Conservation (phyloP, 2,329 filamentous ascomycete species). For the Fusarium redolens region DNA sequence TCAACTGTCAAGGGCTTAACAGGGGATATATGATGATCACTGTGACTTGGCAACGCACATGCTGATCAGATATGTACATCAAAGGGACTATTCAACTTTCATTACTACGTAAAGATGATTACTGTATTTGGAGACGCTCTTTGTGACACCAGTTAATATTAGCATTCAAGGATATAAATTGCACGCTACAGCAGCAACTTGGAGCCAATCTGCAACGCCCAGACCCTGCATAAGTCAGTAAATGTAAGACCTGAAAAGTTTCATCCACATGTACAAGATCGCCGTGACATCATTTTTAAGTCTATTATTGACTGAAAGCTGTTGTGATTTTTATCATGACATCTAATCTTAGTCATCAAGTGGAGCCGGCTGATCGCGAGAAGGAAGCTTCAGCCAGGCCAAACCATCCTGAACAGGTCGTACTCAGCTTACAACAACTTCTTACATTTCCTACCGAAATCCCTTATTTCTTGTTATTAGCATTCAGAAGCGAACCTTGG, state of each 20-base stretch:
- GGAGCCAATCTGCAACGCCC: too few species aligned
- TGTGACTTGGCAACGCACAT: background rate
- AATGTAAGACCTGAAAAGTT: background rate
- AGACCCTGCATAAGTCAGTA: background rate
- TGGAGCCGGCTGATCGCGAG: slow-evolving; percentile 24
- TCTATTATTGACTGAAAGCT: background rate
- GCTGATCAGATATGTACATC: slow-evolving; percentile 6
- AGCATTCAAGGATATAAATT: background rate
- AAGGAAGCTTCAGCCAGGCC: slow-evolving; percentile 12
- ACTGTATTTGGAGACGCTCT: background rate
- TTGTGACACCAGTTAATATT: background rate
- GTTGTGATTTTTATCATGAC: background rate
- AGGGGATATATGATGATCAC: background rate
- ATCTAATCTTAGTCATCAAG: slow-evolving; percentile 31
- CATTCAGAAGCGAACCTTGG: fast-evolving
- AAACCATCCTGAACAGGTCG: slow-evolving; percentile 1
- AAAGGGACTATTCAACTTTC: slow-evolving; percentile 4
- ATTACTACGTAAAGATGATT: background rate
- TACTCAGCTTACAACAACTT: slow-evolving; percentile 11
- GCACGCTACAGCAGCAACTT: background rate
- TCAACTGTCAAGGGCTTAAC: background rate
- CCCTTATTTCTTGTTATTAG: too few species aligned
- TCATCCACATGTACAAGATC: background rate
- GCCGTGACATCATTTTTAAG: background rate
- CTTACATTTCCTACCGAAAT: background rate